These are phyloP conservation scores for Dendrobium huoshanense DNA, from an alignment of 106 monocot species.

Conservation along the genomic window DNA sequence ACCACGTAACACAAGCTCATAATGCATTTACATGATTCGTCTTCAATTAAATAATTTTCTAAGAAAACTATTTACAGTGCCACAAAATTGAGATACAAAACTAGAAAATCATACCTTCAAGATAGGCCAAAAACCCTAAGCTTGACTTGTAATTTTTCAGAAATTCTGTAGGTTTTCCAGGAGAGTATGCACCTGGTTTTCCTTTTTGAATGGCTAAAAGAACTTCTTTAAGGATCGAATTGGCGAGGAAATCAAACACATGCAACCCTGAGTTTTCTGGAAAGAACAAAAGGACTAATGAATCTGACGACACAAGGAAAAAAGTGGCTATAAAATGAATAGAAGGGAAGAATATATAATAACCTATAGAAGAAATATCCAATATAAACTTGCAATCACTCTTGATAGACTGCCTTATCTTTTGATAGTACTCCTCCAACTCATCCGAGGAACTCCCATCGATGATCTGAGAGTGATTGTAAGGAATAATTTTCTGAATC, in stretches of 20 bases:
- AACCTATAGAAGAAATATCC: constrained; percentile 91
- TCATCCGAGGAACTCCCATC: constrained; percentile 40
- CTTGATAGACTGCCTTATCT: constrained; percentile 56
- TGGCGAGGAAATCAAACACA: constrained; percentile 95
- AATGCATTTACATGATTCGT: neutral
- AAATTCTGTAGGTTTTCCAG: constrained; percentile 87
- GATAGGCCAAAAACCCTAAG: constrained; percentile 62
- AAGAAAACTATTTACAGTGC: neutral
- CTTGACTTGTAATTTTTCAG: constrained; percentile 91
- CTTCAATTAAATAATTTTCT: neutral
- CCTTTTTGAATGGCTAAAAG: constrained; percentile 75
- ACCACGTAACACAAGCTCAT: neutral
- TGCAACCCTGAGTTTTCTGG: constrained; percentile 97
- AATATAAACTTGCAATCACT: constrained; percentile 88
- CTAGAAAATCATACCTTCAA: constrained; percentile 63
- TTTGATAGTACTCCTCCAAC: constrained; percentile 69
- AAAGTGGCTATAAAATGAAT: neutral
- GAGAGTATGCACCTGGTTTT: constrained; percentile 88
- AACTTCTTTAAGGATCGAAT: constrained; percentile 92
- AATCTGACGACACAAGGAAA: constrained; percentile 9
- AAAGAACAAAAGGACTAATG: constrained; percentile 11
- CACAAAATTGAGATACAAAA: neutral
- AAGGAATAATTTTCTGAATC: constrained; percentile 66
- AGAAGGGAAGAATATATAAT: neutral
- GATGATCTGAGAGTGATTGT: constrained; percentile 28